Evolutionary conservation across 805 yeast species (phyloP), one percentile per base, ranked within the genome.

Genomic region (Pichia eremophila): DNA sequence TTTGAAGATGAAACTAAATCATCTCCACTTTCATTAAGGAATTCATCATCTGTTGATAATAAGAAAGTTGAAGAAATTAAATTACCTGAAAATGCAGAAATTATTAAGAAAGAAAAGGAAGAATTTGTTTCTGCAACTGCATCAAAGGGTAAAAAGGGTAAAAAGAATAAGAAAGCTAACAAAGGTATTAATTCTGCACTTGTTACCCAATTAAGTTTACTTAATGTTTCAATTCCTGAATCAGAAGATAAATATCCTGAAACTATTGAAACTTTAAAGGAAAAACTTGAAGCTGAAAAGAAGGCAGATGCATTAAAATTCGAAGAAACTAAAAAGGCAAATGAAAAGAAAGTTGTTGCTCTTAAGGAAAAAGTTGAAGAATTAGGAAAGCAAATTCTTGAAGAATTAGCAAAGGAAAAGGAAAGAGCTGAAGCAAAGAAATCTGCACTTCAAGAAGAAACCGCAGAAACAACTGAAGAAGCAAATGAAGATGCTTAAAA

Each of bases 291-390:
- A 48, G 79, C 79, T 53, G 85, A 78, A 69, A 70, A 75, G 65
- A 72, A 74, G 44, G 80, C 81, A 68, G 95, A 88, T 71, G 90
- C 82, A 51, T 85, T 80, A 48, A 85, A 81, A 61, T 87, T 97
- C 51, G 76, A 80, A 63, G 77, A 78, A 65, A 83, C 85, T 65
- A 73, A 85, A 54, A 85, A 76, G 58, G 75, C 75, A 54, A 95
- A 93, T 44, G 81, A 87, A 70, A 83, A 81, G 48, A 83, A 83
- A 65, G 76, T 87, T 54, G 83, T 82, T 52, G 74, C 81, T 61
- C 67, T 86, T 51, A 83, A 82, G 60, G 75, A 74, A n/a, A 57
- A 63, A 47, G 57, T 65, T 45, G 51, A 52, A n/a, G 53, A 54
- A n/a, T 51, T 63, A 28, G 64, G 59, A 19, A 51, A 51, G 14